Evolutionary conservation across 371 early-diverging fungal species (phyloP), one percentile per base, ranked within the genome.

Genomic region (Mucor lusitanicus): DNA sequence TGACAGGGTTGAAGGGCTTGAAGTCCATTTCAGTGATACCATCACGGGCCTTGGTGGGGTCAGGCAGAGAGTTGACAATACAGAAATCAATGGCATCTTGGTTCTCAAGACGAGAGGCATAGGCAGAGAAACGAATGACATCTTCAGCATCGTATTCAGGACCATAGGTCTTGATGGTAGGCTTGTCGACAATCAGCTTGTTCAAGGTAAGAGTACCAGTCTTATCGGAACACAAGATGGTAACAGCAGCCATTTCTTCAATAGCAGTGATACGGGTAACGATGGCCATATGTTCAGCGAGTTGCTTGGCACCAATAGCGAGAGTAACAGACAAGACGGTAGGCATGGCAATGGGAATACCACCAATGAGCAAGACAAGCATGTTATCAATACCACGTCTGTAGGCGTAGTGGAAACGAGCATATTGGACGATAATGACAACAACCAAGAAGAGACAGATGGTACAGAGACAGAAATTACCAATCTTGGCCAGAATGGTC

Each of bases 141-240:
- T 86, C 80, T 9, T 91, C 89, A 50, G 71, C 77, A 61, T 77
- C 73, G 56, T 78, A 75, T 28, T 82, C 80, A 8, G 86, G 78
- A 57, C 59, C 48, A 71, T 89, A 89, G 65, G 80, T 80, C 83
- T 87, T 87, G 79, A 89, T 83, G 59, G 87, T 80, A 59, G 85
- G 79, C 63, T 81, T 75, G 70, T 85, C 85, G 62, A 94, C 91
- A 72, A 84, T 88, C 77, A 96, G 88, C 82, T 94, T 91, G 86
- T 95, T 96, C 65, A 94, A 88, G 37, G 98, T 97, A 70, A 97
- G 85, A 19, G 97, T 97, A 59, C 98, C 98, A 15, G 98, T 97
- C 87, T 97, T 97, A 85, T 97, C 97, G 11, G 94, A 92, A 84
- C 96, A 96, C 69, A 97, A 92, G 57, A 96, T 92, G 56, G 90